Evolutionary conservation across 1,284 basidiomycete genomes (phyloP), one percentile per base, ranked within the genome.

Genomic region (Golubevia pallescens): DNA sequence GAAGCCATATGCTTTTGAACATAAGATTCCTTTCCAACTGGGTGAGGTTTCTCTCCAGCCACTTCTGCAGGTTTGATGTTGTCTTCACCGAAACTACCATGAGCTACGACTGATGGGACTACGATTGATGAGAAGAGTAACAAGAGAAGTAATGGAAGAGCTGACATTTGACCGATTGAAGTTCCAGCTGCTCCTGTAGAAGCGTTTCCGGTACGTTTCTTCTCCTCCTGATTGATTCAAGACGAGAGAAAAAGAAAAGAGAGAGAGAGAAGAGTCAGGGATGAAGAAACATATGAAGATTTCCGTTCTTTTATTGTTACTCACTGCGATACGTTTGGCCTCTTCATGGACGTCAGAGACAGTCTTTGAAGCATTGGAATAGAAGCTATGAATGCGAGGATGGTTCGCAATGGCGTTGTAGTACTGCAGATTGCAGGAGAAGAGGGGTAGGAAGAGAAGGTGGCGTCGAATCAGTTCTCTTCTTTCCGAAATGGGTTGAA

Each of bases 201-300:
- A 48, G 70, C 42, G 14, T 64, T 71, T 19, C 73, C 75, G 4
- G 69, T 69, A 67, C 70, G 70, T 16, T 48, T 48, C 68, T 72
- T 79, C 64, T 73, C 67, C 16, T 70, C 75, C 32, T 48, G 42
- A 13, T 13, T 13, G 16, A 48, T 48, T 10, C 42, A 48, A 48
- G 28, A 28, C 42, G 16, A 16, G 16, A 10, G 16, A 48, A 48
- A 48, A 16, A 48, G 42, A 48, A 16, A 48, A 13, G 32, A 28
- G 52, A 1, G 32, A 48, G 52, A 24, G 51, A 4, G 20, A 51
- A 23, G 38, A 54, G 38, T 61, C 74, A 55, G 21, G 34, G 13
- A 48, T n/a, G 14, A 23, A 20, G n/a, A 54, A 56, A 71, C 88
- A 65, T 64, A 94, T 14, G 13, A 57, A 13, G 32, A 34, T 14